Percentiles rank a stretch among this genome's conserved stretches.
These are phyloP conservation scores for Claviceps arundinis DNA, from an alignment of 2,329 filamentous ascomycete genomes.

Conservation along the genomic window DNA sequence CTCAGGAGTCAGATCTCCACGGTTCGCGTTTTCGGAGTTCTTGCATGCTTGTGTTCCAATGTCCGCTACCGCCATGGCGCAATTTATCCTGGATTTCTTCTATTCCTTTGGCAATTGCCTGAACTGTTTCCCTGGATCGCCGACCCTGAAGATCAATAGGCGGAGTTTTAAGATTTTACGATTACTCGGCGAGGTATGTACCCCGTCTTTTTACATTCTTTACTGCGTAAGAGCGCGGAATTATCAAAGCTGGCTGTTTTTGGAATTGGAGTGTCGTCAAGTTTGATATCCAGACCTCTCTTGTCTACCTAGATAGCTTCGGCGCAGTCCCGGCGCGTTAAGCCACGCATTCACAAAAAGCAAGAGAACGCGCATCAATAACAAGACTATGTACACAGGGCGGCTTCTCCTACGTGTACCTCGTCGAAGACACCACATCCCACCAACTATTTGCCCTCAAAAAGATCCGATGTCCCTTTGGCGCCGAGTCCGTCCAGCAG, in stretches of 20 bases:
- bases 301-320: no score
- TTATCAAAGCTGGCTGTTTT: no score
- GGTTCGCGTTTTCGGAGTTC: no score
- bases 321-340: no score
- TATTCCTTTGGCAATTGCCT: slow-evolving; percentile 92
- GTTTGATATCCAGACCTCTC: no score
- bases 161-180: slow-evolving; percentile 93
- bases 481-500: slow-evolving; percentile 86
- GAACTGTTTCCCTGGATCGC: slow-evolving; percentile 89
- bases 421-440: slow-evolving; percentile 79
- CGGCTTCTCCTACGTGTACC: slow-evolving; percentile 97
- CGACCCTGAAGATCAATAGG: slow-evolving; percentile 88
- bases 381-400: slow-evolving; percentile 33
- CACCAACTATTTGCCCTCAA: slow-evolving; percentile 87
- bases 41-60: no score
- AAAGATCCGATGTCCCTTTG: slow-evolving; percentile 97
- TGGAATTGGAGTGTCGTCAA: no score
- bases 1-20: no score
- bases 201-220: no score
- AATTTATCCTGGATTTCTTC: slow-evolving; percentile 75
- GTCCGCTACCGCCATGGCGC: slow-evolving; percentile 44
- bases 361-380: no score
- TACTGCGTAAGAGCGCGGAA: no score
- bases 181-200: slow-evolving; percentile 72
- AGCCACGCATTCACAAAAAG: no score